Conservation (phyloP, 768 basidiomycete species). For the Strobilomyces dryophilus region DNA sequence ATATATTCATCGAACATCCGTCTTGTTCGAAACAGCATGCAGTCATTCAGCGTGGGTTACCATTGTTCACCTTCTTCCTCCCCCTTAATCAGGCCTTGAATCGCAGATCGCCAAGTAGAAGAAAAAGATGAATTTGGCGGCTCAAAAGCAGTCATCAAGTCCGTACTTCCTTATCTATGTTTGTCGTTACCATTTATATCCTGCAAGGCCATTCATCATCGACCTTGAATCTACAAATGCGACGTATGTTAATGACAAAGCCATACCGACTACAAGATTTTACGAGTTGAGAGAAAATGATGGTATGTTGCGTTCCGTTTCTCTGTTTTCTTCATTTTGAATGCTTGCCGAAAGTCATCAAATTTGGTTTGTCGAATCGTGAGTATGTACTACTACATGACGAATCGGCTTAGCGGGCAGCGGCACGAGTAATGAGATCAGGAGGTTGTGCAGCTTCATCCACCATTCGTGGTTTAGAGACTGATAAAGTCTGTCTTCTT, state of each 20-base stretch:
- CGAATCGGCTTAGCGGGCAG: constrained; percentile 46
- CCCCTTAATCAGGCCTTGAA: constrained; percentile 3
- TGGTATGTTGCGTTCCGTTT: constrained; percentile 44
- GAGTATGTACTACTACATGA: constrained; percentile 88
- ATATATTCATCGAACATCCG: constrained; percentile 90
- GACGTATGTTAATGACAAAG: constrained; percentile 84
- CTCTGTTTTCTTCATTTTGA: constrained; percentile 4
- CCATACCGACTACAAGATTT: constrained; percentile 81
- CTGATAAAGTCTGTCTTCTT: neutral
- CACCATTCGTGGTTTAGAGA: neutral
- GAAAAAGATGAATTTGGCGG: constrained; percentile 87
- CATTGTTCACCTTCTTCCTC: neutral
- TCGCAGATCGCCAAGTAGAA: constrained; percentile 71
- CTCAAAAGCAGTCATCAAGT: constrained; percentile 81
- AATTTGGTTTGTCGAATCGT: constrained; percentile 74
- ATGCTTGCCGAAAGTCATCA: constrained; percentile 54
- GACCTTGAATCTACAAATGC: constrained; percentile 99
- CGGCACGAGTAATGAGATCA: neutral
- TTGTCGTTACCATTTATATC: constrained; percentile 8
- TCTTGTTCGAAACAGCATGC: constrained; percentile 99
- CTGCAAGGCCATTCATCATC: constrained; percentile 84
- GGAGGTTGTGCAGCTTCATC: constrained; percentile 1
- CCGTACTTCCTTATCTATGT: constrained; percentile 27
- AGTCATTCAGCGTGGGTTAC: constrained; percentile 78
- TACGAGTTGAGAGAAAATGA: constrained; percentile 80